Conservation (phyloP, 176 grass and related monocot species). For the Tillandsia fasciculata region DNA sequence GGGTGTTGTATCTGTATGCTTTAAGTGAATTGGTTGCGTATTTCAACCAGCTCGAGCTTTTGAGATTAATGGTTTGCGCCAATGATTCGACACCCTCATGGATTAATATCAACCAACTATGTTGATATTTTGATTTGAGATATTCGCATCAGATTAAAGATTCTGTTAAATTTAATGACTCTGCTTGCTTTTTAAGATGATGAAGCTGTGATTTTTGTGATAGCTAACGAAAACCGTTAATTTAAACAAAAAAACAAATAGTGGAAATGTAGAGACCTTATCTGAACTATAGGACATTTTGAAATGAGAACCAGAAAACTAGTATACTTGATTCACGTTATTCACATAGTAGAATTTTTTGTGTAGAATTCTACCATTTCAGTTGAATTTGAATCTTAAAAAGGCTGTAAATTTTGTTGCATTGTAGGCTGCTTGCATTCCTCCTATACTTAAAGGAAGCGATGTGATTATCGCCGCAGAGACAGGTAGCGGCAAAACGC, state of each 20-base stretch:
- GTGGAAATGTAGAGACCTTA: too few species aligned
- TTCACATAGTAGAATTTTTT: not conserved
- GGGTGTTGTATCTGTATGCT: too few species aligned
- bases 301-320: too few species aligned
- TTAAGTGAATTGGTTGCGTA: too few species aligned
- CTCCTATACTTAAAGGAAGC: slow-evolving; percentile 48
- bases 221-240: too few species aligned
- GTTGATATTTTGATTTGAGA: not conserved
- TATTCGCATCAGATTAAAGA: not conserved
- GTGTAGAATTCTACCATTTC: not conserved
- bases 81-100: too few species aligned
- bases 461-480: slow-evolving; percentile 88
- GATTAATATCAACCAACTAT: too few species aligned
- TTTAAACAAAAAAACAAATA: too few species aligned
- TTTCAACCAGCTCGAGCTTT: too few species aligned
- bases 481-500: slow-evolving; percentile 94
- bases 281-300: too few species aligned
- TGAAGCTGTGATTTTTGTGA: too few species aligned
- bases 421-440: slow-evolving; percentile 74
- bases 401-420: not conserved
- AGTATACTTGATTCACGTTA: not conserved
- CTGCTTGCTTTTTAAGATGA: slow-evolving; percentile 1
- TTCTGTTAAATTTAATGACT: not conserved
- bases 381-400: not conserved
- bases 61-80: too few species aligned